Evolutionary conservation across 2,329 filamentous ascomycete genomes (phyloP), one percentile per base, ranked within the genome.

Genomic region (Myriangium duriaei): DNA sequence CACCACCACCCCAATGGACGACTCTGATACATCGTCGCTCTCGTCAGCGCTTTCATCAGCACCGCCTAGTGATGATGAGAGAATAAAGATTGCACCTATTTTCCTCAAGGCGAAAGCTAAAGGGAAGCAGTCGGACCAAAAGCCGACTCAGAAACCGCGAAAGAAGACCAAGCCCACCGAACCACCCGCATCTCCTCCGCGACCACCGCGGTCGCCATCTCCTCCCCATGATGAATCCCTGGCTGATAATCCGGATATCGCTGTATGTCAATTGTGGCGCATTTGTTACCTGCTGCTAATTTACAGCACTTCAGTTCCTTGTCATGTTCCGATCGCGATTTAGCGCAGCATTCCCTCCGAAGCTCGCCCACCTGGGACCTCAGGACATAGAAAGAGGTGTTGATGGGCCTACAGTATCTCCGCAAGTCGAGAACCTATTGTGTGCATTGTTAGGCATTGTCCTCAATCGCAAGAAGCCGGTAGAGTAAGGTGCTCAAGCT

Each of bases 321-420:
- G 85, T 96, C 49, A 95, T 94, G 84, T 98, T 96, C 63, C 78
- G 88, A 59, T 81, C 82, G 60, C 84, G 91, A 54, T 96, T 98
- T 61, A 78, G 73, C 62, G 86, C 94, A 43, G 81, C 76, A 43
- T 91, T 98, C 49, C 81, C 87, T 33, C 81, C 86, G 60, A 91
- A 85, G 19, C 70, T 93, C 24, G 71, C 83, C 47, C 83, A 94
- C 56, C 85, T 93, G 49, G 91, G 91, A 14, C 91, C 91, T 10
- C 88, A 98, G 62, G 92, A 98, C 60, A 74, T 98, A 44, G 91
- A 98, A 62, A 72, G 73, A 58, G 91, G 91, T 36, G 74, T 95
- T 36, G 75, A 79, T 44, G 83, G 88, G 56, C 63, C 71, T 34
- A 63, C 79, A 14, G 87, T 88, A 2, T 84, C 86, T 51, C 79